Percentiles rank a stretch among this genome's conserved stretches.
These are phyloP conservation scores for Colletotrichum sp. DNA, from an alignment of 2,329 filamentous ascomycete genomes.

Conservation along the genomic window DNA sequence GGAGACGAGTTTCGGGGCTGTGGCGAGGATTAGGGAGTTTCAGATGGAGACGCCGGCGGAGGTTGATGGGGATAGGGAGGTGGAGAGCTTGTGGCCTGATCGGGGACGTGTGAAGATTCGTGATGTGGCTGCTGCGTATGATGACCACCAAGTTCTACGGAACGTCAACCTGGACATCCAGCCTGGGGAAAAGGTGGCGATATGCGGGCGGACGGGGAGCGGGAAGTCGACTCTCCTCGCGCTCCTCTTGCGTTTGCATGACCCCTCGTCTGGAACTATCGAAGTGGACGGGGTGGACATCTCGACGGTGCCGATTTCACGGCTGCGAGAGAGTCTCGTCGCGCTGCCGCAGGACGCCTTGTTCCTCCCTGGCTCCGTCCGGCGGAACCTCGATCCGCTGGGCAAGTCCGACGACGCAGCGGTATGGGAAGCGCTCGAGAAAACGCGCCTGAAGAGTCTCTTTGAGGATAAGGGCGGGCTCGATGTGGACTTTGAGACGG, in stretches of 20 bases:
- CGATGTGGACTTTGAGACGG: slow-evolving; percentile 35
- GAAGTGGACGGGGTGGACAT: slow-evolving; percentile 48
- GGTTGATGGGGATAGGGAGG: background rate
- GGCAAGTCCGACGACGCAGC: slow-evolving; percentile 39
- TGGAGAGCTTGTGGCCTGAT: background rate
- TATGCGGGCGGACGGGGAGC: slow-evolving; percentile 49
- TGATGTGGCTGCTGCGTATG: background rate
- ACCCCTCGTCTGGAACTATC: slow-evolving; percentile 45
- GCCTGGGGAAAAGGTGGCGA: slow-evolving; percentile 40
- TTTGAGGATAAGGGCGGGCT: slow-evolving; percentile 45
- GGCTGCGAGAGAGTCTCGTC: slow-evolving; percentile 37
- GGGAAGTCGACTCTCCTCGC: slow-evolving; percentile 42
- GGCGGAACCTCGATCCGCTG: slow-evolving; percentile 54
- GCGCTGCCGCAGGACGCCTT: slow-evolving; percentile 58
- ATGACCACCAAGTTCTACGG: slow-evolving; percentile 26
- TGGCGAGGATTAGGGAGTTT: slow-evolving; percentile 32
- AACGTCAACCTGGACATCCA: slow-evolving; percentile 33
- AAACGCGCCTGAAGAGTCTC: slow-evolving; percentile 49
- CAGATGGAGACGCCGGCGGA: slow-evolving; percentile 27
- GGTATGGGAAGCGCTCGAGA: slow-evolving; percentile 49
- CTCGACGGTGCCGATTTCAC: slow-evolving; percentile 24
- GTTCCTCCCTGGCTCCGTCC: slow-evolving; percentile 52
- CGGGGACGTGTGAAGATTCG: background rate
- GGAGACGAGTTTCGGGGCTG: slow-evolving; percentile 33
- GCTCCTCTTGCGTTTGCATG: slow-evolving; percentile 52